Base-by-base conservation (phyloP, 306 rosid genomes). In the Spatholobus suberectus region DNA sequence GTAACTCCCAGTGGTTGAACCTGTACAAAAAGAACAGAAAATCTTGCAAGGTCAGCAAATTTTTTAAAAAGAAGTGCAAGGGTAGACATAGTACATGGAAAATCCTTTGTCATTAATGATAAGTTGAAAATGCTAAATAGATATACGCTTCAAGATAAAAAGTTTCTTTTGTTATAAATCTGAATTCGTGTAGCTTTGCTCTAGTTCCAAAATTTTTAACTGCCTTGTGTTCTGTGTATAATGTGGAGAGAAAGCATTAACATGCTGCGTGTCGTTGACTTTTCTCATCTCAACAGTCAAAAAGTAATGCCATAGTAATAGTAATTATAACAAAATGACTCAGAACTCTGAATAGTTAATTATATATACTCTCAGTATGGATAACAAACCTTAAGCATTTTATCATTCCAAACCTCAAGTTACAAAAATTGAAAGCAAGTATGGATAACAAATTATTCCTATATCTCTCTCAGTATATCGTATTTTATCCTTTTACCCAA, bases 221-320 rank as follows among this genome's bases (percentile, higher is more conserved):
- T 82, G 87, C 81, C 92, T 89, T 51, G 87, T 72, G 67, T 70
- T 61, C 40, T 79, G 87, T 13, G 54, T 26, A n/a, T 57, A 66
- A 65, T 24, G 81, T 13, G 88, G 83, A 52, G 90, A 83, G 51
- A 77, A 83, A 37, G 84, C 79, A 37, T 75, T 52, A 1, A 82
- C 89, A 46, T 76, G 69, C 23, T 82, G 89, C 7, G 87, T 85
- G 66, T 77, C 47, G 55, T 77, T 67, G 73, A 85, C 84, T 70
- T 79, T 83, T 90, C 89, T 88, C 87, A 78, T 62, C 82, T 90
- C 94, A 90, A 76, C 97, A 90, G 89, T 65, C 52, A 15, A 47
- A 41, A 52, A 12, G 12, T 27, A n/a, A n/a, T n/a, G n/a, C n/a
- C n/a, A n/a, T n/a, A n/a, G n/a, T n/a, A n/a, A n/a, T n/a, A n/a